phyloP scores from a whole-genome alignment of 2,329 filamentous ascomycete species.

The Aspergillus sp. region DNA sequence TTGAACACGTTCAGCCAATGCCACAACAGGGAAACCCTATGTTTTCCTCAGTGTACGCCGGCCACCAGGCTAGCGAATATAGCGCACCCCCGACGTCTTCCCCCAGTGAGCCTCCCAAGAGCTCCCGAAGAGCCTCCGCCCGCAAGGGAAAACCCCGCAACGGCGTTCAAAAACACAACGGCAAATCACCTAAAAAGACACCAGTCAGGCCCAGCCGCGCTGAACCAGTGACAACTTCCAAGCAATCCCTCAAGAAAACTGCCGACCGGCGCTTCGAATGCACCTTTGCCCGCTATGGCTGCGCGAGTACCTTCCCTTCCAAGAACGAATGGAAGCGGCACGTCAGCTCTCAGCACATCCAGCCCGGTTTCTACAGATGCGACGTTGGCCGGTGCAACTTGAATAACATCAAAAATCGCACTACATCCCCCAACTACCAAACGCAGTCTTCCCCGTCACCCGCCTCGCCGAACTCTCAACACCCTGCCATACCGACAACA shows the following conservation, averaged over 20 bases:
- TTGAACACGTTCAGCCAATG: not conserved
- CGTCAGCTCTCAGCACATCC: slow-evolving; percentile 75
- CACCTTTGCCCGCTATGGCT: slow-evolving; percentile 76
- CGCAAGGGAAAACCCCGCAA: not conserved
- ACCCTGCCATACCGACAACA: slow-evolving; percentile 12
- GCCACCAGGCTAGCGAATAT: not conserved
- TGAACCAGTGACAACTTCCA: slow-evolving; percentile 5
- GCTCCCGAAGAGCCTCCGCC: not conserved
- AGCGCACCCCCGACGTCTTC: not conserved
- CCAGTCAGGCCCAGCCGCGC: slow-evolving; percentile 9
- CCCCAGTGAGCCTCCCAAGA: not conserved
- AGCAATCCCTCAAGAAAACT: slow-evolving; percentile 8
- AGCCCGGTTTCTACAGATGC: slow-evolving; percentile 74
- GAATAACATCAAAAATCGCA: slow-evolving; percentile 11
- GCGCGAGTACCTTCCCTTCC: slow-evolving; percentile 67
- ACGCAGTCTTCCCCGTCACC: not conserved
- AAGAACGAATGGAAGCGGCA: slow-evolving; percentile 98
- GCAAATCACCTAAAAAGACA: not conserved
- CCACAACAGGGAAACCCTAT: not conserved
- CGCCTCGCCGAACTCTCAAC: not conserved
- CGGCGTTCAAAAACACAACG: not conserved
- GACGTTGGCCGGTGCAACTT: slow-evolving; percentile 59
- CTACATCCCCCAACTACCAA: not conserved
- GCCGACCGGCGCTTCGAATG: slow-evolving; percentile 60
- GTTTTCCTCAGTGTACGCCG: not conserved